Conservation (phyloP, 306 rosid species). For the Mucuna pruriens region DNA sequence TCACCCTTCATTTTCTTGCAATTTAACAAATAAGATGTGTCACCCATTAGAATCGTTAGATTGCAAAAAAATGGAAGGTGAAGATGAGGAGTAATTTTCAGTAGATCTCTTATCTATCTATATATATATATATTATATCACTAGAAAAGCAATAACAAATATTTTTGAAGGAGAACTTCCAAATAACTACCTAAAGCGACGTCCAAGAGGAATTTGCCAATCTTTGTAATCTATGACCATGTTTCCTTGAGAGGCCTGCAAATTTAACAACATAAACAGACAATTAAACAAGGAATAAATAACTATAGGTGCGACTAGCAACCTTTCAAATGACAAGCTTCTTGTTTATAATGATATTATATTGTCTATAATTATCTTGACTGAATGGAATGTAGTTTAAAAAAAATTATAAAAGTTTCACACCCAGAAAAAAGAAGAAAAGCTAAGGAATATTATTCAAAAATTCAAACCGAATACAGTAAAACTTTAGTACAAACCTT, state of each 20-base stretch:
- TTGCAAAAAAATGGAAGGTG: no score
- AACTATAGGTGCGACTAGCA: neutral
- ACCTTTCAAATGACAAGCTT: conserved; percentile 17
- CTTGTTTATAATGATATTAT: conserved; percentile 18
- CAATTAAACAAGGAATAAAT: conserved; percentile 18
- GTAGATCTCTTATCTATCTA: no score
- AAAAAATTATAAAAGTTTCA: neutral
- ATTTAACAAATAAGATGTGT: no score
- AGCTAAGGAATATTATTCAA: neutral
- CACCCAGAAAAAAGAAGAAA: neutral
- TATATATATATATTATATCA: no score
- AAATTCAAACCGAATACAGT: conserved; percentile 29
- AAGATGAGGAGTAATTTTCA: no score
- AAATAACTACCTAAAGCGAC: conserved; percentile 83
- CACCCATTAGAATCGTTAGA: no score
- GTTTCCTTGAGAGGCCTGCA: conserved; percentile 81
- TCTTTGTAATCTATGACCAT: conserved; percentile 91
- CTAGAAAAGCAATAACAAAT: conserved; percentile 3
- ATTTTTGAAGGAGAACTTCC: conserved; percentile 20
- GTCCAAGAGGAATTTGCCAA: conserved; percentile 98
- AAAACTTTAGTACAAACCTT: conserved; percentile 3
- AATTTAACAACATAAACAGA: conserved; percentile 36
- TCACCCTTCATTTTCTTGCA: no score
- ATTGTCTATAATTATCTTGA: neutral
- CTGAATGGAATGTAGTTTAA: neutral